Evolutionary conservation across 129 eudicot genomes (phyloP), one percentile per base, ranked within the genome.

Genomic region (Arctium lappa): DNA sequence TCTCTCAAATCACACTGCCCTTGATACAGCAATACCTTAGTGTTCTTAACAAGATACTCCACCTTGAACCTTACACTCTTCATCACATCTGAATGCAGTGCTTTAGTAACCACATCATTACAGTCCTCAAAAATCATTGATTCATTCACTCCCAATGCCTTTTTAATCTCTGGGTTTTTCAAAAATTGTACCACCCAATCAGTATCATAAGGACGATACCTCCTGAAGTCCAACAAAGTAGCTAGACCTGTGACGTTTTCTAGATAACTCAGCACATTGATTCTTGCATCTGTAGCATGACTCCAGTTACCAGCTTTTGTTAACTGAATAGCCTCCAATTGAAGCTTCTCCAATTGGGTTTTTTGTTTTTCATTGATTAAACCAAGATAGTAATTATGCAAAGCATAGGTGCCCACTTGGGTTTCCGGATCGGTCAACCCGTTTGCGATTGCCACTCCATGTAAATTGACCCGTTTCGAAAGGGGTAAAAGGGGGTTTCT

Each of bases 31-130:
- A 60, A 60, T n/a, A 60, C 29, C 68, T 60, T 60, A 0, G 68
- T 60, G 68, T 60, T 60, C 68, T 60, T 60, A 18, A 60, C 68
- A 60, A 60, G 68, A 60, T 60, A 60, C 68, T 92, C 97, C 77
- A 92, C 94, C 91, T 70, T 90, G 39, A 83, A 81, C 84, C 81
- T 92, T 72, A 88, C 91, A 84, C 97, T 92, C 87, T 92, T 92
- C 97, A 92, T 92, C 85, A 92, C 91, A 72, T 92, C 97, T 4
- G 78, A 92, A 2, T 88, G 79, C 62, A 92, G 34, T n/a, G 62
- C 79, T 0, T 70, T 46, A 8, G 83, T 87, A 70, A 92, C 97
- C 0, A 31, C 56, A 48, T 80, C 90, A 40, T 89, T 90, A 40
- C 97, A 92, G n/a, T 56, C 79, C 66, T 86, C 89, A 46, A 62